Conservation (phyloP, 441 rosid species). For the Jatropha multifida region DNA sequence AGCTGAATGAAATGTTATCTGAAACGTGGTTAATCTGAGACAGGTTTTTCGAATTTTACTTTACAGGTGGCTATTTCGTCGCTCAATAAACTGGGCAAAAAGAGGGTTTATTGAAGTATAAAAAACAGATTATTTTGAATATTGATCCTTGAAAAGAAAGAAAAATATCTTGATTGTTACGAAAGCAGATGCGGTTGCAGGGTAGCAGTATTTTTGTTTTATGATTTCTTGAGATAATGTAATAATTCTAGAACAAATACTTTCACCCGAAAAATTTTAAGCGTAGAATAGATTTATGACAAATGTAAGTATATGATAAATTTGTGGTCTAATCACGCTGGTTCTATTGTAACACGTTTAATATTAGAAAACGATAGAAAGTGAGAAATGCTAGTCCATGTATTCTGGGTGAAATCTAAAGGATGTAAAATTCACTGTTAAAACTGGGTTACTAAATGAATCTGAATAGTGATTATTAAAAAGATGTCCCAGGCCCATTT, state of each 20-base stretch:
- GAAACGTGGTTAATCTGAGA: too few relatives aligned
- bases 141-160: not conserved
- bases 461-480: not conserved
- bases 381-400: not conserved
- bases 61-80: not conserved
- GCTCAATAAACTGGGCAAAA: not conserved
- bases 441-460: not conserved
- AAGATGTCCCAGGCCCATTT: not conserved
- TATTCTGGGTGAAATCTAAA: not conserved
- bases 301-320: not conserved
- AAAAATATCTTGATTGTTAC: not conserved
- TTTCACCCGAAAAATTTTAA: too few relatives aligned
- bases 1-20: too few relatives aligned
- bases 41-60: not conserved
- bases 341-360: not conserved
- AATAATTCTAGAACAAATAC: too few relatives aligned
- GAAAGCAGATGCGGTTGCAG: not conserved
- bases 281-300: not conserved
- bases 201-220: not conserved
- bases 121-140: not conserved
- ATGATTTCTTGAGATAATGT: not conserved
- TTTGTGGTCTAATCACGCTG: not conserved
- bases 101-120: not conserved
- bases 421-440: not conserved
- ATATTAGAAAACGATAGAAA: not conserved